phyloP scores from a whole-genome alignment of 164 flowering plant species.

The Vitis amurensis region DNA sequence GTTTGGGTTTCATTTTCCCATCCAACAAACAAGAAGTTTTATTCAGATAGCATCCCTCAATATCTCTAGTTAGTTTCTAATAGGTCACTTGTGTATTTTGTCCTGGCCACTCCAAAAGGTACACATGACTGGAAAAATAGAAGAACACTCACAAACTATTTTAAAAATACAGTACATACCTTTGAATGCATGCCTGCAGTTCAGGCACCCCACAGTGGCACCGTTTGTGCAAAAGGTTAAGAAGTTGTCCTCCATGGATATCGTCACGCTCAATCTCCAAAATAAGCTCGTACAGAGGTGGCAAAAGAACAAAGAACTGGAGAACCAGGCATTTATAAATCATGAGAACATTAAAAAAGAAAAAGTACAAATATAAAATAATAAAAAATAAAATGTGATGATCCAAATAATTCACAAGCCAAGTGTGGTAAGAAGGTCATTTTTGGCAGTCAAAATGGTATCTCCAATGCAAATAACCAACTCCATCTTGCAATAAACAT shows the following conservation, averaged over 20 bases:
- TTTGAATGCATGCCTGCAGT: conserved; percentile 87
- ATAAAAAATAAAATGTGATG: neutral
- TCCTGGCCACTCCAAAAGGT: neutral
- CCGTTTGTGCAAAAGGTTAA: conserved; percentile 82
- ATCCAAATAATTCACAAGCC: neutral
- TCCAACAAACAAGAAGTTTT: neutral
- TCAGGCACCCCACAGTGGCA: conserved; percentile 99
- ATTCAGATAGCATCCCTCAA: neutral
- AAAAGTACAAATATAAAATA: neutral
- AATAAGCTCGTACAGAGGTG: conserved; percentile 86
- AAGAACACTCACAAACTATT: neutral
- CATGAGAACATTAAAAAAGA: neutral
- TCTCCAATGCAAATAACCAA: too few species aligned
- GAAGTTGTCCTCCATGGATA: conserved; percentile 87
- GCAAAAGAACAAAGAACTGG: conserved; percentile 89
- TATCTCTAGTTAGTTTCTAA: neutral
- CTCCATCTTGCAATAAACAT: too few species aligned
- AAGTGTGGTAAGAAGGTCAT: neutral
- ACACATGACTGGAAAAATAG: neutral
- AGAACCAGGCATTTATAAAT: conserved; percentile 11
- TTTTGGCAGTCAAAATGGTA: too few species aligned
- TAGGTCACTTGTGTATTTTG: neutral
- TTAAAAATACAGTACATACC: conserved; percentile 38
- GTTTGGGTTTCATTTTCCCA: conserved; percentile 7
- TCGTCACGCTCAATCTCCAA: conserved; percentile 91